These are phyloP conservation scores for Phytophthora aleatoria DNA, from an alignment of 352 stramenopile genomes.

Conservation along the genomic window DNA sequence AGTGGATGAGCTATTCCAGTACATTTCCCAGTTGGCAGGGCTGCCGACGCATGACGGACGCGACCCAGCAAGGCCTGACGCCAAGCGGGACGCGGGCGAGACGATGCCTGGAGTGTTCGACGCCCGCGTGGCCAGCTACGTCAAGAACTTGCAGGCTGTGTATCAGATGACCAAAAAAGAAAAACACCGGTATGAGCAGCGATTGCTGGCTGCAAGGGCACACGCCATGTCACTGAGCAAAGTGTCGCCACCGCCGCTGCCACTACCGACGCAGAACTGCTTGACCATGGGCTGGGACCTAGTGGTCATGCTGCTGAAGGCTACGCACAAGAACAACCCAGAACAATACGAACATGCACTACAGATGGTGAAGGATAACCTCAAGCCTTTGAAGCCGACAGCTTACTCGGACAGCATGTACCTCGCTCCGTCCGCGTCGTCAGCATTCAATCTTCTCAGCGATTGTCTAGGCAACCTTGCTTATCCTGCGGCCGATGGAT, in stretches of 20 bases:
- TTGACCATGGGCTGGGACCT: conserved; percentile 87
- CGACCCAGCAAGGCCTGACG: conserved; percentile 12
- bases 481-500: conserved; percentile 3
- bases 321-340: conserved; percentile 67
- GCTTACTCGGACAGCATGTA: conserved; percentile 87
- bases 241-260: conserved; percentile 68
- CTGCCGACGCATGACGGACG: conserved; percentile 27
- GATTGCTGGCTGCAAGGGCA: conserved; percentile 51
- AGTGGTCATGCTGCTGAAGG: conserved; percentile 70
- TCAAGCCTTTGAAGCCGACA: conserved; percentile 75
- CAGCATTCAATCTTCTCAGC: conserved; percentile 76
- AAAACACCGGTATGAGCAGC: conserved; percentile 80
- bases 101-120: conserved; percentile 62
- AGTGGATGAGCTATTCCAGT: conserved; percentile 79
- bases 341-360: conserved; percentile 72
- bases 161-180: conserved; percentile 86
- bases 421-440: conserved; percentile 68
- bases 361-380: conserved; percentile 74
- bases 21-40: conserved; percentile 71
- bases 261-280: conserved; percentile 83
- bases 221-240: conserved; percentile 74
- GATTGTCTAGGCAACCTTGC: conserved; percentile 69
- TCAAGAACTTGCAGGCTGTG: conserved; percentile 72
- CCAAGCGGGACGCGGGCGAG: conserved; percentile 23
- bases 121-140: conserved; percentile 66